A percentile compares a stretch with the other conserved stretches of the same genome.
Evolutionary conservation across 768 basidiomycete genomes (phyloP).

Genomic region (Kwoniella sp.): DNA sequence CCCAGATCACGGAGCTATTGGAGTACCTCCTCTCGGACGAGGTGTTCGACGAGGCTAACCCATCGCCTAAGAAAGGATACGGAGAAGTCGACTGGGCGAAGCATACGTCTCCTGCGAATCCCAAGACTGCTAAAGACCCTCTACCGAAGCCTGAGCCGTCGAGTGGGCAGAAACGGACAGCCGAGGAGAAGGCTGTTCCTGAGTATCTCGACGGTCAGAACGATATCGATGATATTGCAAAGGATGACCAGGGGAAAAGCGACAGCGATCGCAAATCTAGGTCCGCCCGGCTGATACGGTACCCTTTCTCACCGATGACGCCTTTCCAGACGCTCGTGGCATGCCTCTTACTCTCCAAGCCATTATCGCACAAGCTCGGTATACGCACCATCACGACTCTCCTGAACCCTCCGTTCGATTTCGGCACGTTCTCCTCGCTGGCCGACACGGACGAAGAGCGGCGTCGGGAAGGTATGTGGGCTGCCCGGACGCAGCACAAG

Average conservation of each 20-base stretch:
- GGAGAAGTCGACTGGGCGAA: constrained; percentile 38
- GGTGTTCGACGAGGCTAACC: constrained; percentile 41
- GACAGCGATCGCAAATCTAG: background rate
- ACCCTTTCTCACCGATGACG: constrained; percentile 43
- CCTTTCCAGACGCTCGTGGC: constrained; percentile 45
- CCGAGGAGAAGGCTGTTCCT: background rate
- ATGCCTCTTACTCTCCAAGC: constrained; percentile 41
- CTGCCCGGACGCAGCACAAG: constrained; percentile 45
- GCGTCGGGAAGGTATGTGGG: constrained; percentile 34
- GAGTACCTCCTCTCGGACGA: constrained; percentile 45
- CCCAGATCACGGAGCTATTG: constrained; percentile 4
- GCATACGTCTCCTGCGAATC: constrained; percentile 9
- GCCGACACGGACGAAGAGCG: constrained; percentile 36
- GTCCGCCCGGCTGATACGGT: constrained; percentile 21
- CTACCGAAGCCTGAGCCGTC: constrained; percentile 8
- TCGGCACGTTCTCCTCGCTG: constrained; percentile 30
- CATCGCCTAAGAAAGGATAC: constrained; percentile 27
- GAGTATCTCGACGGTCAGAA: background rate
- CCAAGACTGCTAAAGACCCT: constrained; percentile 10
- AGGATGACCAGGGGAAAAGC: background rate
- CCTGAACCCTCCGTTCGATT: constrained; percentile 38
- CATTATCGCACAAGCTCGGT: constrained; percentile 45
- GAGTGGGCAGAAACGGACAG: background rate
- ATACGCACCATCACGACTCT: constrained; percentile 44
- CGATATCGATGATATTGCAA: background rate